These are phyloP conservation scores for Austroboletus novae-zelandiae DNA, from an alignment of 1,284 basidiomycete species.

Conservation along the genomic window DNA sequence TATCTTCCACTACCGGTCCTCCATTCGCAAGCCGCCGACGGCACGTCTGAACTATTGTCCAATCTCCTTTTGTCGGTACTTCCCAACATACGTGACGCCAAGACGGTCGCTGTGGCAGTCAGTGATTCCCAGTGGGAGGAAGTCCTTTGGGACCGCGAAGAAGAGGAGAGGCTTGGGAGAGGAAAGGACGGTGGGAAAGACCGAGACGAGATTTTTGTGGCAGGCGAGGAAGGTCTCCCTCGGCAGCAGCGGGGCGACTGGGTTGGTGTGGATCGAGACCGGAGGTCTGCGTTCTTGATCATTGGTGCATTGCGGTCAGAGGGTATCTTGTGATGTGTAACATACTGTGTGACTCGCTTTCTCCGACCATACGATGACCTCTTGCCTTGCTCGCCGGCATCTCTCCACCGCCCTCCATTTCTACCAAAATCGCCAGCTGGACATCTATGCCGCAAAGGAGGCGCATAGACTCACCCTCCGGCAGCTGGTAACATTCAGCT, in stretches of 20 bases:
- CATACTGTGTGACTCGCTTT: not conserved
- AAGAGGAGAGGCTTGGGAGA: conserved; percentile 42
- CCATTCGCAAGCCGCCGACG: conserved; percentile 55
- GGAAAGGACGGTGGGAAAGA: conserved; percentile 24
- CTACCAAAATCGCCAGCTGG: conserved; percentile 83
- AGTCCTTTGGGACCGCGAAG: conserved; percentile 70
- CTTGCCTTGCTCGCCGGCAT: conserved; percentile 7
- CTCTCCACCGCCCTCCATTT: conserved; percentile 66
- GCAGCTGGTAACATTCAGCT: conserved; percentile 61
- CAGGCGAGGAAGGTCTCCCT: conserved; percentile 51
- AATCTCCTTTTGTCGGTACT: conserved; percentile 70
- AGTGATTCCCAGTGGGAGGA: conserved; percentile 76
- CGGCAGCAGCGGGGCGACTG: conserved; percentile 58
- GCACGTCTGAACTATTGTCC: conserved; percentile 67
- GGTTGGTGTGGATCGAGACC: conserved; percentile 71
- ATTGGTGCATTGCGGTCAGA: conserved; percentile 71
- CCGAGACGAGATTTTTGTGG: conserved; percentile 51
- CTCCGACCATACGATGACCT: conserved; percentile 15
- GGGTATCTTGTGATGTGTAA: conserved; percentile 49
- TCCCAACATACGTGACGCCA: conserved; percentile 66
- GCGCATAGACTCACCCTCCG: conserved; percentile 75
- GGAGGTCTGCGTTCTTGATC: conserved; percentile 72
- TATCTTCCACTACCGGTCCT: conserved; percentile 71
- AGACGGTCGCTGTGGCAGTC: conserved; percentile 70
- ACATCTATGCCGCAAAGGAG: conserved; percentile 75